Conservation (phyloP, 1,284 basidiomycete genomes). For the Apiotrichum veenhuisii region DNA sequence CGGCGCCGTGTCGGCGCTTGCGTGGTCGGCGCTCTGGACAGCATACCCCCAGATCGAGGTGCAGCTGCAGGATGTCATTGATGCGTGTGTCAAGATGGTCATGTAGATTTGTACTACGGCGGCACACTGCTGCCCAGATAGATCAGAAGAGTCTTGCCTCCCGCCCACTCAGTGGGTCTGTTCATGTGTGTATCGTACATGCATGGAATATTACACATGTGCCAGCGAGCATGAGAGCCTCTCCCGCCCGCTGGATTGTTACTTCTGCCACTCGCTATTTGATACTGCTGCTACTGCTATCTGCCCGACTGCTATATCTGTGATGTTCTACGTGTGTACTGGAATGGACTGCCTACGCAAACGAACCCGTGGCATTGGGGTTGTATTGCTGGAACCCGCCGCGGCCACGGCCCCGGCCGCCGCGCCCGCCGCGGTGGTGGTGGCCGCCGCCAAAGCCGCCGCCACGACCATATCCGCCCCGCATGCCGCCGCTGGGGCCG, state of each 20-base stretch:
- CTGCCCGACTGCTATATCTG: not conserved
- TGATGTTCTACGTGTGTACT: not conserved
- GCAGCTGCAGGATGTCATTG: slow-evolving; percentile 2
- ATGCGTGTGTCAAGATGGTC: not conserved
- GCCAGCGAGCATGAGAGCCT: not conserved
- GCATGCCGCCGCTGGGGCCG: slow-evolving; percentile 3
- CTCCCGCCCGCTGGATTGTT: not conserved
- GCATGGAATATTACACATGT: slow-evolving; percentile 11
- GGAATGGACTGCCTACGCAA: not conserved
- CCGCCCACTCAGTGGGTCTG: not conserved
- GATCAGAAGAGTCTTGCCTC: not conserved
- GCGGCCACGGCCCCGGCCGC: slow-evolving; percentile 3
- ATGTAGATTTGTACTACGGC: not conserved
- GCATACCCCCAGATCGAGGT: slow-evolving; percentile 8
- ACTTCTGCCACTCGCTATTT: not conserved
- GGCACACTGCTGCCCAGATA: too few species aligned
- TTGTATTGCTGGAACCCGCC: not conserved
- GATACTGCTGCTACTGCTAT: not conserved
- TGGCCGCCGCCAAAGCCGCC: slow-evolving; percentile 13
- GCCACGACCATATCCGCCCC: slow-evolving; percentile 12
- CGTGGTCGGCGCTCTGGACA: slow-evolving; percentile 54
- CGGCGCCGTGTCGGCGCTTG: slow-evolving; percentile 58
- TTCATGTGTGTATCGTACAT: slow-evolving; percentile 8
- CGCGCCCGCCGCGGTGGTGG: slow-evolving; percentile 11
- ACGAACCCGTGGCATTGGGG: not conserved